Evolutionary conservation across 805 yeast genomes (phyloP).

Genomic region (Kazachstania psychrophila): DNA sequence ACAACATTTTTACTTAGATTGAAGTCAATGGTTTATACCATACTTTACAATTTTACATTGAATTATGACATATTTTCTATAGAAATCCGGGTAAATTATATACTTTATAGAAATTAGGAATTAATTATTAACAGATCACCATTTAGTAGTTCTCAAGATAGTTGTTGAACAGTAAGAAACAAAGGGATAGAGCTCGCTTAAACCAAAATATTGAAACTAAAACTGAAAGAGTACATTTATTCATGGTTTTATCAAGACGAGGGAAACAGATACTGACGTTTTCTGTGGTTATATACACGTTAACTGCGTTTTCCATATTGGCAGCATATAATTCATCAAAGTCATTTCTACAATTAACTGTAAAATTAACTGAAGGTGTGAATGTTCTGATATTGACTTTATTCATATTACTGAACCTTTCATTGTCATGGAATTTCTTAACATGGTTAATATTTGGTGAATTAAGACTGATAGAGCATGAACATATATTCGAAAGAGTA

Average conservation of each 20-base stretch:
- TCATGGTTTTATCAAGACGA: not conserved
- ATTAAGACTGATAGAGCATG: conserved; percentile 63
- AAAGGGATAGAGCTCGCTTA: no score
- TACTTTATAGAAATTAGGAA: no score
- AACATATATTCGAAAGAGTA: conserved; percentile 58
- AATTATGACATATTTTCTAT: no score
- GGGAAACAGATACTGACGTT: conserved; percentile 3
- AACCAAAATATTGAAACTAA: no score
- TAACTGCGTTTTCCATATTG: conserved; percentile 2
- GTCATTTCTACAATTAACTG: conserved; percentile 36
- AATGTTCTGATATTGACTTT: conserved; percentile 35
- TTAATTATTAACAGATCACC: no score
- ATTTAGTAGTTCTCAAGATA: no score
- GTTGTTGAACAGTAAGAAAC: no score
- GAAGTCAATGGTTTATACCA: no score
- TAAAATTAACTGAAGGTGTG: conserved; percentile 43
- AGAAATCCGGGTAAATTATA: no score
- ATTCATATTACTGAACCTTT: conserved; percentile 34
- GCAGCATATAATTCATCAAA: conserved; percentile 6
- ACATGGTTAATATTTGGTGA: conserved; percentile 61
- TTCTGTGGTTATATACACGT: not conserved
- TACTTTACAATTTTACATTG: no score
- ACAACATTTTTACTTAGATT: no score
- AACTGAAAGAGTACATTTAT: no score
- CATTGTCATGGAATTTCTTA: conserved; percentile 38